Conservation (phyloP, 305 asterid genomes). For the Fraxinus albicans region DNA sequence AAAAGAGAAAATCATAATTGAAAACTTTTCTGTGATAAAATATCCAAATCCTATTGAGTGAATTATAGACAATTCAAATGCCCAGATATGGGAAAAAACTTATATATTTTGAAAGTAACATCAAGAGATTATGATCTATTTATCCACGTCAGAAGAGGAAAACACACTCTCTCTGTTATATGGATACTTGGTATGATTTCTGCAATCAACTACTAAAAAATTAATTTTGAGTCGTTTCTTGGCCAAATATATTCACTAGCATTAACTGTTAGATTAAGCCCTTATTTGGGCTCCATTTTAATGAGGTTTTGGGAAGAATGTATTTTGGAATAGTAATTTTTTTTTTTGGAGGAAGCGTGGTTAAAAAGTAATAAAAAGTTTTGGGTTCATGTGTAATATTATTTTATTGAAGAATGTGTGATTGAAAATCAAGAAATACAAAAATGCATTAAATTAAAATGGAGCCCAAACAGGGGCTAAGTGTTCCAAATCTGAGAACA, state of each 20-base stretch:
- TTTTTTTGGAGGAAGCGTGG: too few species aligned
- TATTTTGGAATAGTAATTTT: too few species aligned
- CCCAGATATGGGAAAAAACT: not conserved
- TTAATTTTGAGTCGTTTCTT: not conserved
- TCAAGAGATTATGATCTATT: not conserved
- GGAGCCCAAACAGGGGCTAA: too few species aligned
- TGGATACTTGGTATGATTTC: not conserved
- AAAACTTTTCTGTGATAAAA: not conserved
- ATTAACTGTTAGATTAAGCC: constrained; percentile 31
- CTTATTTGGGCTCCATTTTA: too few species aligned
- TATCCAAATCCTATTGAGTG: not conserved
- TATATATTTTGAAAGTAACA: not conserved
- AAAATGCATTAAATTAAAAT: too few species aligned
- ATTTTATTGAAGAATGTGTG: too few species aligned
- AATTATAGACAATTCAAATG: not conserved
- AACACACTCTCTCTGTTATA: not conserved
- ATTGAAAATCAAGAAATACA: too few species aligned
- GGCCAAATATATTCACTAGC: constrained; percentile 20
- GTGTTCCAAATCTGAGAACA: not conserved
- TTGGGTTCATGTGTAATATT: too few species aligned
- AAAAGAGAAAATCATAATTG: not conserved
- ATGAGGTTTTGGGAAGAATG: too few species aligned
- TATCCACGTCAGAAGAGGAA: not conserved
- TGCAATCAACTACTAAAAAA: not conserved
- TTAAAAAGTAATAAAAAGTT: too few species aligned